Evolutionary conservation across 73 alveolate genomes (phyloP), one percentile per base, ranked within the genome.

Genomic region (Uronychia binucleata): DNA sequence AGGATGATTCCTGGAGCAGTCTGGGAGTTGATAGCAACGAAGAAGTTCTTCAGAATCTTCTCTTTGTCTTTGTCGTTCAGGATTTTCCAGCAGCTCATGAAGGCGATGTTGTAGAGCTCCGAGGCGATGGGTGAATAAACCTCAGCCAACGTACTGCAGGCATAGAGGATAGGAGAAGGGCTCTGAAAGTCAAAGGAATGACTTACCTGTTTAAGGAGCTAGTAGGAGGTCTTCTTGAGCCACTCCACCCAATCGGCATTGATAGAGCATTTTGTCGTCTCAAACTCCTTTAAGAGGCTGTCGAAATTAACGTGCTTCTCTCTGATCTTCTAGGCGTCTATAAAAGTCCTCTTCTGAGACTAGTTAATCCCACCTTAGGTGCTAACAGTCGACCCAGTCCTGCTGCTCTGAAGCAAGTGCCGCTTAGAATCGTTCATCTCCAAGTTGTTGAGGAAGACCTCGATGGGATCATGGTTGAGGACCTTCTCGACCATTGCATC

Each of bases 221-320:
- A 19, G 19, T 46, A 46, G 5, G 67, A 46, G 5, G 67, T 46
- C 67, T 46, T 96, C 85, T 97, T 96, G 83, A 97, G 96, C 99
- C 99, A 97, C 86, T 97, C 99, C 76, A 88, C 90, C 99, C 99
- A 97, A 90, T 97, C 99, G 34, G 95, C 99, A 81, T 94, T 94
- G 67, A 93, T 96, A 28, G 89, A 84, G 77, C 98, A 90, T 59
- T 94, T 92, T 1, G 87, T 78, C 1, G 97, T 90, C 31, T 95
- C 97, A 82, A 97, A 97, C 87, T 95, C 98, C 46, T 76, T 83
- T 8, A 89, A 31, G 29, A 89, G 83, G 33, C 34, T 25, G n/a
- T 89, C 95, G 78, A 84, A 84, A 34, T 89, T 89, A 0, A 76
- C 74, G 34, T 88, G 83, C 77, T 88, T 88, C 29, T 89, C 88